phyloP scores from a whole-genome alignment of 345 rosid species.

The Lepidium sativum region DNA sequence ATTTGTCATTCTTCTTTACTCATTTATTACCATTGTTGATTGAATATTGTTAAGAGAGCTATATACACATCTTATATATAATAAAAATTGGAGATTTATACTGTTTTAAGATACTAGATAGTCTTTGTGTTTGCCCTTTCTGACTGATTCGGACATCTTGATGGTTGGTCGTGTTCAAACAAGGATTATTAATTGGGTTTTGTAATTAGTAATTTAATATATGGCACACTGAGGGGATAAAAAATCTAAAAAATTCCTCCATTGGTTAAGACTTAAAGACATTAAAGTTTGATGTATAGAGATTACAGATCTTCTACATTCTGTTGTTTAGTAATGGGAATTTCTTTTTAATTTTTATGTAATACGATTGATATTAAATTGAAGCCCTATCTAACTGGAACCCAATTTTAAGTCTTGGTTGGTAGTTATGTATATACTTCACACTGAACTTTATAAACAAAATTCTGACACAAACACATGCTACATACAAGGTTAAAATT shows the following conservation, averaged over 20 bases:
- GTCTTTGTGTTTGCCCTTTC: not conserved
- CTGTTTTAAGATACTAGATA: not conserved
- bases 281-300: not conserved
- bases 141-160: not conserved
- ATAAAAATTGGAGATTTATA: conserved; percentile 8
- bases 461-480: no score
- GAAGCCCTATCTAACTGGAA: not conserved
- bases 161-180: not conserved
- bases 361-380: not conserved
- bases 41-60: conserved; percentile 11
- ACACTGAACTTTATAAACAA: not conserved
- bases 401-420: not conserved
- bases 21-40: conserved; percentile 5
- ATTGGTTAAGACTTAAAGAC: not conserved
- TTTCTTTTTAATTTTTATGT: not conserved
- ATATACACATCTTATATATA: conserved; percentile 7
- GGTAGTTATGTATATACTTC: not conserved
- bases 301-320: not conserved
- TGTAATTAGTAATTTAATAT: not conserved
- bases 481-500: no score
- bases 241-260: not conserved
- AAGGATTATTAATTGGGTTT: not conserved
- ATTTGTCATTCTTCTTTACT: not conserved
- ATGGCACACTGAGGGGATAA: not conserved
- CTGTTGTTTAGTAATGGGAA: no score